Evolutionary conservation across 2,329 filamentous ascomycete genomes (phyloP).

Genomic region (Parasarocladium wereldwijsianum): DNA sequence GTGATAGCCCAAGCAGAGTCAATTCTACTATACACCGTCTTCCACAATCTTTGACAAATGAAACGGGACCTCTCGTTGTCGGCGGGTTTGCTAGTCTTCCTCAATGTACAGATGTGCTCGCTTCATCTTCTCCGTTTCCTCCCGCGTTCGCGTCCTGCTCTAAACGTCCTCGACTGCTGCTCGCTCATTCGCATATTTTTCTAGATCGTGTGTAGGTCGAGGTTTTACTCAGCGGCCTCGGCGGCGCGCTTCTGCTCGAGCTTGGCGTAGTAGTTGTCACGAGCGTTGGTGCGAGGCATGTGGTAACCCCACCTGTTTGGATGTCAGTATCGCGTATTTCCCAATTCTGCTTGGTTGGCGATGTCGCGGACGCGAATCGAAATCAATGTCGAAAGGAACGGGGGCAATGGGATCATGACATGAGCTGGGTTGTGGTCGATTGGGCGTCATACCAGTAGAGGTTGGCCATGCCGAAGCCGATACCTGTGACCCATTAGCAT

Average conservation of each 20-base stretch:
- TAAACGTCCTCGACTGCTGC: no score
- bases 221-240: conserved; percentile 13
- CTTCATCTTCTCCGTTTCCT: no score
- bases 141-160: conserved; percentile 5
- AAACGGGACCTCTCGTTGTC: no score
- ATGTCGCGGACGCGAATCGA: not conserved
- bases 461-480: conserved; percentile 39
- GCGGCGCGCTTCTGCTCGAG: conserved; percentile 40
- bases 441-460: conserved; percentile 36
- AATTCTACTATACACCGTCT: no score
- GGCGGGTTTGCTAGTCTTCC: no score
- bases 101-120: no score
- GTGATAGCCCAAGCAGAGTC: no score
- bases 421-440: conserved; percentile 5
- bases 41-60: no score
- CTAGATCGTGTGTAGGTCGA: no score
- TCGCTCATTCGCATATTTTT: no score
- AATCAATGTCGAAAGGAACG: no score
- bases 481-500: conserved; percentile 20
- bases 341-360: not conserved
- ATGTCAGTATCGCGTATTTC: conserved; percentile 4
- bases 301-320: conserved; percentile 44
- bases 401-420: no score
- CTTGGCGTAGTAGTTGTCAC: conserved; percentile 44
- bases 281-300: conserved; percentile 41